Evolutionary conservation across 2,329 filamentous ascomycete species (phyloP).

Genomic region (Calonectria honghensis): DNA sequence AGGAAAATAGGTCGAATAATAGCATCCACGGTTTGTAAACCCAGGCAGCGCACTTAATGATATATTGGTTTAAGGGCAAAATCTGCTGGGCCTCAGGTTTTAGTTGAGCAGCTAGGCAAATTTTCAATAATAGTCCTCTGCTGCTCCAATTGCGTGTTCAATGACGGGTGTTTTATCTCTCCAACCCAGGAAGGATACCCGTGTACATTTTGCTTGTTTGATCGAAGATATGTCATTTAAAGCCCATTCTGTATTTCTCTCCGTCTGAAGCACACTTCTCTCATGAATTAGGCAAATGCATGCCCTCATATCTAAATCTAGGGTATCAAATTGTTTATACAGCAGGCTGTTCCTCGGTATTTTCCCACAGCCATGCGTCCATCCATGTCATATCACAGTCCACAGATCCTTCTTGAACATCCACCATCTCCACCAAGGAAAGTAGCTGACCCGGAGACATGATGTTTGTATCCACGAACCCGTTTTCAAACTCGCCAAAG

Average conservation of each 20-base stretch:
- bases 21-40: no score
- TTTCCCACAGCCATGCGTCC: conserved; percentile 36
- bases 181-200: no score
- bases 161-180: no score
- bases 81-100: no score
- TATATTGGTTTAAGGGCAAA: no score
- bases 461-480: neutral
- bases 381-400: conserved; percentile 35
- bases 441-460: conserved; percentile 36
- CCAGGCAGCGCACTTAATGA: no score
- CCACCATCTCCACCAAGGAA: conserved; percentile 32
- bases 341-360: conserved; percentile 1
- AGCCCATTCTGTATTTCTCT: neutral
- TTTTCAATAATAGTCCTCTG: no score
- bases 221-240: neutral
- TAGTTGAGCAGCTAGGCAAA: no score
- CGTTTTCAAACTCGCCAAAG: conserved; percentile 11
- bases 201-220: no score
- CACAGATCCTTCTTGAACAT: conserved; percentile 20
- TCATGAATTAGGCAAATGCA: neutral
- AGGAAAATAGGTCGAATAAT: no score
- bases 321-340: neutral
- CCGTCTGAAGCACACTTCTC: neutral
- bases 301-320: neutral
- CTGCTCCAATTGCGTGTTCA: no score